Conservation (phyloP, 2,329 filamentous ascomycete species). For the Fusarium subglutinans region DNA sequence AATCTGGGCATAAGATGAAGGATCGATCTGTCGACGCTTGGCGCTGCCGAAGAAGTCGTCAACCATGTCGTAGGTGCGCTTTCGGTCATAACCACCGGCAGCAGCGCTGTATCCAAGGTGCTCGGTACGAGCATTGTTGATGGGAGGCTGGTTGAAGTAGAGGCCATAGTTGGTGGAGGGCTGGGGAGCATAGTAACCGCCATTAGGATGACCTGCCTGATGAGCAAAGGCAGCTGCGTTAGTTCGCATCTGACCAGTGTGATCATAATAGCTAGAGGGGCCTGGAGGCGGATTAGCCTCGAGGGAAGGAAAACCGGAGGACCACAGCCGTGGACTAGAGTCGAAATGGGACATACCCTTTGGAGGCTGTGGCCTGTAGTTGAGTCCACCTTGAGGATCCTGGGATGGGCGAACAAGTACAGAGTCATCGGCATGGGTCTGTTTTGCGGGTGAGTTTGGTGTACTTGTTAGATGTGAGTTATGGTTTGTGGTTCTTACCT, state of each 20-base stretch:
- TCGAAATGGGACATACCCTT: constrained; percentile 58
- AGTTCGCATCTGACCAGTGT: constrained; percentile 70
- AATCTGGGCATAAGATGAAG: constrained; percentile 88
- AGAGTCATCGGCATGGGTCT: constrained; percentile 95
- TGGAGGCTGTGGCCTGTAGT: constrained; percentile 62
- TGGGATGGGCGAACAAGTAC: constrained; percentile 68
- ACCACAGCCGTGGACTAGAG: constrained; percentile 18
- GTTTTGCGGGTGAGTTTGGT: constrained; percentile 32
- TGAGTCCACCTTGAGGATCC: constrained; percentile 62
- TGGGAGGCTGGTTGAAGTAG: constrained; percentile 77
- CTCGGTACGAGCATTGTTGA: constrained; percentile 63
- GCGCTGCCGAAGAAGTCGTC: constrained; percentile 95
- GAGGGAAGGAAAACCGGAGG: constrained; percentile 41
- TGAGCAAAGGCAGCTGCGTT: constrained; percentile 65
- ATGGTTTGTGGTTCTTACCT: constrained; percentile 58
- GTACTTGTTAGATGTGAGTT: background rate
- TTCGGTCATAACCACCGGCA: constrained; percentile 72
- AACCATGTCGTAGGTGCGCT: constrained; percentile 86
- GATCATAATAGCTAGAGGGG: constrained; percentile 70
- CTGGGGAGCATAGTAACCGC: constrained; percentile 67
- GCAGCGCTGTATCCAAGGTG: constrained; percentile 70
- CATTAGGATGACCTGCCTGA: constrained; percentile 59
- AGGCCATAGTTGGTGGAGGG: constrained; percentile 72
- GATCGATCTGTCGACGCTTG: constrained; percentile 91
- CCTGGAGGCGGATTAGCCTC: constrained; percentile 59